Percentiles rank a stretch among this genome's conserved stretches.
Conservation (phyloP, 2,329 filamentous ascomycete genomes). For the Penicillium sp. region DNA sequence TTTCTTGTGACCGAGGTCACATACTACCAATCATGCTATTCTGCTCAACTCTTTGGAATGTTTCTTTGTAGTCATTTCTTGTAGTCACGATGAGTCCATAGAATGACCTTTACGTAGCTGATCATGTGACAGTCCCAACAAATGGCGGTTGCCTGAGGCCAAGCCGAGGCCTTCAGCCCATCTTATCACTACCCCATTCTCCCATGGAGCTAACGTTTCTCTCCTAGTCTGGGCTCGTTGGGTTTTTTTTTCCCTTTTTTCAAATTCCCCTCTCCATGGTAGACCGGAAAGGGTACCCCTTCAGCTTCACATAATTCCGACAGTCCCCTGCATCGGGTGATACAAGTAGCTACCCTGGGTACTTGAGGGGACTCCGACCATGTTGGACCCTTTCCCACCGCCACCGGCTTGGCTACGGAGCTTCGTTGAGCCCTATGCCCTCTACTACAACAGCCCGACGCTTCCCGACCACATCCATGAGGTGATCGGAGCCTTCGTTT, state of each 20-base stretch:
- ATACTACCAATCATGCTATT: neutral
- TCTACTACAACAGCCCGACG: slow-evolving; percentile 54
- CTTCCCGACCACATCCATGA: slow-evolving; percentile 65
- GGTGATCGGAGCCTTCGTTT: slow-evolving; percentile 55
- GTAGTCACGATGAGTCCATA: no score
- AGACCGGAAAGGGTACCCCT: slow-evolving; percentile 7
- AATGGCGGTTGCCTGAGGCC: slow-evolving; percentile 20
- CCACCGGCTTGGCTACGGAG: slow-evolving; percentile 55
- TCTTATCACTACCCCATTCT: slow-evolving; percentile 1
- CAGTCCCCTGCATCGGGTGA: slow-evolving; percentile 20
- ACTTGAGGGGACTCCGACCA: slow-evolving; percentile 24
- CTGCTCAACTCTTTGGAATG: neutral
- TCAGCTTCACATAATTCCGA: slow-evolving; percentile 10
- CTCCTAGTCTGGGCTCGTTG: neutral
- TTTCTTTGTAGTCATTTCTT: neutral
- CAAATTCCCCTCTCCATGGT: slow-evolving; percentile 15
- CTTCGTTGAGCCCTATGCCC: slow-evolving; percentile 52
- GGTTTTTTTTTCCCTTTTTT: slow-evolving; percentile 4
- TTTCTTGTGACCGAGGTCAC: slow-evolving; percentile 1
- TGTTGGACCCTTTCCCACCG: slow-evolving; percentile 49
- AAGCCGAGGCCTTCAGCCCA: slow-evolving; percentile 15
- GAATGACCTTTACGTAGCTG: slow-evolving; percentile 1
- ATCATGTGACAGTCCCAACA: slow-evolving; percentile 24
- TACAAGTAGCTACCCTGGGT: slow-evolving; percentile 7
- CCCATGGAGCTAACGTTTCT: neutral